A percentile compares a stretch with the other conserved stretches of the same genome.
phyloP scores from a whole-genome alignment of 2,329 filamentous ascomycete genomes.

The Aspergillus quadrilineatus region DNA sequence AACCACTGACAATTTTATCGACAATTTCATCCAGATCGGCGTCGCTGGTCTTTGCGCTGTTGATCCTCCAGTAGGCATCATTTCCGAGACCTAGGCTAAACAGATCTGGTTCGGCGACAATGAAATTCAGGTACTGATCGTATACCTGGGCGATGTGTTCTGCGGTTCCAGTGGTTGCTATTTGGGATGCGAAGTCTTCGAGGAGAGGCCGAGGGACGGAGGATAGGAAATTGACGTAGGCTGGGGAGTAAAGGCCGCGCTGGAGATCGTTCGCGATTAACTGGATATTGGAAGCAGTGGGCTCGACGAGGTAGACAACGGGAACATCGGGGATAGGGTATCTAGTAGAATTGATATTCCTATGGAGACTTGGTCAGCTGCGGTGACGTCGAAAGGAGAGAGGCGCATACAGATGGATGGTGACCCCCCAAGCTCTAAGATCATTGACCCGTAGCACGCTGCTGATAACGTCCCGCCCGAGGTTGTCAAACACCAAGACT shows the following conservation, averaged over 20 bases:
- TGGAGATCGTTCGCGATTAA: slow-evolving; percentile 82
- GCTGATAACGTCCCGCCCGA: slow-evolving; percentile 92
- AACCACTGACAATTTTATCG: slow-evolving; percentile 86
- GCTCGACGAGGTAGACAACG: slow-evolving; percentile 94
- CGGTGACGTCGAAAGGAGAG: not conserved
- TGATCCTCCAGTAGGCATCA: slow-evolving; percentile 93
- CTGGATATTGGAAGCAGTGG: slow-evolving; percentile 75
- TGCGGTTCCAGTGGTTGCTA: slow-evolving; percentile 77
- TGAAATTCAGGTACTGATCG: slow-evolving; percentile 97
- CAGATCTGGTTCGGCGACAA: slow-evolving; percentile 90
- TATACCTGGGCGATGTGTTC: slow-evolving; percentile 90
- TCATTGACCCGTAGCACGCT: slow-evolving; percentile 94
- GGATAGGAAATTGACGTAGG: slow-evolving; percentile 95
- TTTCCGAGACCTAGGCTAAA: slow-evolving; percentile 94
- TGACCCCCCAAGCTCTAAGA: slow-evolving; percentile 88
- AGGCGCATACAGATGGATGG: slow-evolving; percentile 76
- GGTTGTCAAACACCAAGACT: slow-evolving; percentile 89
- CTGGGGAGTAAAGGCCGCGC: slow-evolving; percentile 84
- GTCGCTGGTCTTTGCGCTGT: slow-evolving; percentile 87
- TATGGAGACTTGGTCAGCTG: slow-evolving; percentile 35
- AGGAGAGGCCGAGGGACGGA: slow-evolving; percentile 86
- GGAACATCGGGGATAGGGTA: slow-evolving; percentile 95
- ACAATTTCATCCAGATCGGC: slow-evolving; percentile 84
- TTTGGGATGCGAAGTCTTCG: slow-evolving; percentile 91
- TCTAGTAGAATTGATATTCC: slow-evolving; percentile 76